phyloP scores from a whole-genome alignment of 2,329 filamentous ascomycete genomes.

The Fonsecaea pedrosoi region DNA sequence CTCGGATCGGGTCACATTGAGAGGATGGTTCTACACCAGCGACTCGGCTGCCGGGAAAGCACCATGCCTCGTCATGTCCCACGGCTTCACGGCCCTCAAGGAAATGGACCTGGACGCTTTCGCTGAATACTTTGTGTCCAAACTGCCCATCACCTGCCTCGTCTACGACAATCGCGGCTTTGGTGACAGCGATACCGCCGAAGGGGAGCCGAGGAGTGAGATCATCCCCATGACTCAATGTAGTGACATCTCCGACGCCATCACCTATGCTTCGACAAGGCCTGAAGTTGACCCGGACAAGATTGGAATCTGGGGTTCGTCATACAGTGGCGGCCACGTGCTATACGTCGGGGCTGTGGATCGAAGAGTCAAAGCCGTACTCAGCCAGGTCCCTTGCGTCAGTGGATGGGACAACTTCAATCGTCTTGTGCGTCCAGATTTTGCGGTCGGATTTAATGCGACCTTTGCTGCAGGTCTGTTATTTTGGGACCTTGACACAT shows the following conservation, averaged over 20 bases:
- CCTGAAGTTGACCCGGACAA: conserved; percentile 43
- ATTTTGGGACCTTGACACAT: neutral
- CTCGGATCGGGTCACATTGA: conserved; percentile 37
- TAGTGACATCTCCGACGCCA: conserved; percentile 48
- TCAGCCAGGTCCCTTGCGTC: conserved; percentile 49
- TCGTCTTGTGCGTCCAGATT: conserved; percentile 45
- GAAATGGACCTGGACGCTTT: conserved; percentile 39
- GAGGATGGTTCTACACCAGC: conserved; percentile 39
- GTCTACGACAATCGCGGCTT: conserved; percentile 46
- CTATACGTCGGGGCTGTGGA: conserved; percentile 50
- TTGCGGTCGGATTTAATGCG: conserved; percentile 40
- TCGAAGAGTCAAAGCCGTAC: conserved; percentile 49
- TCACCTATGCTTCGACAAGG: conserved; percentile 44
- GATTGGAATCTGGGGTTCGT: conserved; percentile 50
- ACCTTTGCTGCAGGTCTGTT: conserved; percentile 42
- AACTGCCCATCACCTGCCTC: conserved; percentile 38
- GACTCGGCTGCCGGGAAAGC: conserved; percentile 27
- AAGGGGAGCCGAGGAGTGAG: conserved; percentile 46
- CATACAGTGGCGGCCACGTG: conserved; percentile 51
- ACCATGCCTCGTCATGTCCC: conserved; percentile 39
- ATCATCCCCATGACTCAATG: conserved; percentile 45
- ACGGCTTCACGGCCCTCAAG: conserved; percentile 40
- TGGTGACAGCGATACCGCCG: conserved; percentile 44
- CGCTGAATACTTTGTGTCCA: conserved; percentile 36
- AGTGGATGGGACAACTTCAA: conserved; percentile 48